Conservation (phyloP, 768 basidiomycete species). For the Boletus edulis region DNA sequence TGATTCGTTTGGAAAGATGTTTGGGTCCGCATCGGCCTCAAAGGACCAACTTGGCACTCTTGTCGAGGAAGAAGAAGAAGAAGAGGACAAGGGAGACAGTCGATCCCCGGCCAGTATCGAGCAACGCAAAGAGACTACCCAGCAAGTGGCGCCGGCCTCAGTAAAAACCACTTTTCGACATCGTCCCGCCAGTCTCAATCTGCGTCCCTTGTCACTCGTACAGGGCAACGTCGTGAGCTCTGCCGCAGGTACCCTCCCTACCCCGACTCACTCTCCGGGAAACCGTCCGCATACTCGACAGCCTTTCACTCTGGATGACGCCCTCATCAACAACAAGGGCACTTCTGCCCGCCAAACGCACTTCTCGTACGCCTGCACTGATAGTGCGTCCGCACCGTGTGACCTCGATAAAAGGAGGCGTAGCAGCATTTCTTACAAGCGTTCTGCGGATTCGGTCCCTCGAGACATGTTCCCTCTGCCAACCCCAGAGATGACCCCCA, state of each 20-base stretch:
- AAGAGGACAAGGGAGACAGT: slow-evolving; percentile 65
- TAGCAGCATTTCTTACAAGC: slow-evolving; percentile 77
- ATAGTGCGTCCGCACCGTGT: slow-evolving; percentile 22
- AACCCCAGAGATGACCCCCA: slow-evolving; percentile 76
- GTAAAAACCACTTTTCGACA: slow-evolving; percentile 47
- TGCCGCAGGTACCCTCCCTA: slow-evolving; percentile 41
- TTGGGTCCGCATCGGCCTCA: slow-evolving; percentile 54
- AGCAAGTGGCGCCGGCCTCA: slow-evolving; percentile 27
- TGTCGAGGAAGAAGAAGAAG: slow-evolving; percentile 86
- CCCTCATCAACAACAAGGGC: slow-evolving; percentile 19
- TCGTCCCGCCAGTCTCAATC: slow-evolving; percentile 63
- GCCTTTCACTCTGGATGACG: slow-evolving; percentile 11
- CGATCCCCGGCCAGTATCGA: slow-evolving; percentile 9
- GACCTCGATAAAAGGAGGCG: slow-evolving; percentile 41
- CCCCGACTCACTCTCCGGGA: slow-evolving; percentile 53
- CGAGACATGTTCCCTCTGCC: slow-evolving; percentile 51
- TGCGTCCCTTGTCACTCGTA: slow-evolving; percentile 72
- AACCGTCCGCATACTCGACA: slow-evolving; percentile 44
- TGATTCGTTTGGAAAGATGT: slow-evolving; percentile 76
- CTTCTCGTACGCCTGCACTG: slow-evolving; percentile 26
- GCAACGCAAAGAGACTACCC: slow-evolving; percentile 18
- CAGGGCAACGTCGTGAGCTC: slow-evolving; percentile 45
- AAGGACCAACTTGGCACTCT: slow-evolving; percentile 80
- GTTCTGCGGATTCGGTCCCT: slow-evolving; percentile 36
- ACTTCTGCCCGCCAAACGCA: slow-evolving; percentile 15